Percentiles rank a stretch among this genome's conserved stretches.
phyloP scores from a whole-genome alignment of 805 yeast species.

The Hanseniaspora meyeri region DNA sequence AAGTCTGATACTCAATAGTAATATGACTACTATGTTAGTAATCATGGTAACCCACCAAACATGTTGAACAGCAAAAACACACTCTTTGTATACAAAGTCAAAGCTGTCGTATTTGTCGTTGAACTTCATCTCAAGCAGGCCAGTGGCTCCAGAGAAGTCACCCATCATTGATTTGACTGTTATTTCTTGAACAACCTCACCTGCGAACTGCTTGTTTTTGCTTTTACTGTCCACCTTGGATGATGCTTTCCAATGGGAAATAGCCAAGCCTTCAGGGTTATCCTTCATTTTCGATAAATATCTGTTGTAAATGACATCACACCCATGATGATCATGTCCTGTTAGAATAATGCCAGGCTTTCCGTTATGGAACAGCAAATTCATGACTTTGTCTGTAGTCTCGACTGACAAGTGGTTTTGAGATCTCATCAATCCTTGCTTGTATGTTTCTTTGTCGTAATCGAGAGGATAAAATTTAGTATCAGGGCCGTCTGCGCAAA shows the following conservation, averaged over 20 bases:
- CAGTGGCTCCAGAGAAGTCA: constrained; percentile 81
- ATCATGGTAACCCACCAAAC: constrained; percentile 89
- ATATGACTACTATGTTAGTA: constrained; percentile 31
- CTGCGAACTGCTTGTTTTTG: constrained; percentile 20
- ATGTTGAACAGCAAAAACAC: constrained; percentile 80
- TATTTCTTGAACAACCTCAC: constrained; percentile 43
- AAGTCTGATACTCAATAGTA: constrained; percentile 20
- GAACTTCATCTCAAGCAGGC: constrained; percentile 66
- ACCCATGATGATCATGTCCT: constrained; percentile 96
- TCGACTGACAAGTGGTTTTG: constrained; percentile 73
- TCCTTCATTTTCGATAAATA: constrained; percentile 7
- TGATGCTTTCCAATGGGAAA: constrained; percentile 48
- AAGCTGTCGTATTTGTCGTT: constrained; percentile 33
- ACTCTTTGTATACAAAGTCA: constrained; percentile 58
- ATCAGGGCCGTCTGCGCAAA: constrained; percentile 80
- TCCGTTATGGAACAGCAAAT: constrained; percentile 53
- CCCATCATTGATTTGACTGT: constrained; percentile 96
- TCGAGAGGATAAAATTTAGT: constrained; percentile 45
- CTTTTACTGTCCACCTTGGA: constrained; percentile 28
- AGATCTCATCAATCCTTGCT: constrained; percentile 58
- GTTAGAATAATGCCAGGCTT: constrained; percentile 72
- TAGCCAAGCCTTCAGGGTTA: constrained; percentile 23
- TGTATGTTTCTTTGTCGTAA: constrained; percentile 49
- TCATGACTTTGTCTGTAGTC: constrained; percentile 53
- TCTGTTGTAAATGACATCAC: constrained; percentile 52